Conservation (phyloP, 2,329 filamentous ascomycete species). For the Paraphoma sp. region DNA sequence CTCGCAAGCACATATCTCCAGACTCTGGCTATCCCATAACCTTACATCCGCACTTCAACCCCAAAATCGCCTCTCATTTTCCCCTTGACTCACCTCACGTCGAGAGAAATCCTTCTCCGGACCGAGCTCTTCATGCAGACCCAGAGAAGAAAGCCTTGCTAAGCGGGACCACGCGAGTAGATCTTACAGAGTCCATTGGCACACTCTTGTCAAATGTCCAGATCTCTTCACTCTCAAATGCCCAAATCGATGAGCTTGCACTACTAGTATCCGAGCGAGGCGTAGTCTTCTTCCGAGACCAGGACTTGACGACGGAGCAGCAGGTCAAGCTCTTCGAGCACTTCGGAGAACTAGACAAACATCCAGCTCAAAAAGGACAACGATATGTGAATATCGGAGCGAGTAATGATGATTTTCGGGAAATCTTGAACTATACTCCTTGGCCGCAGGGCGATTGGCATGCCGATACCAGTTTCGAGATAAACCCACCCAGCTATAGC, state of each 20-base stretch:
- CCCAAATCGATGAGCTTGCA: constrained; percentile 63
- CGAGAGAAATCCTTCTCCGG: constrained; percentile 2
- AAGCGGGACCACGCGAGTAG: constrained; percentile 3
- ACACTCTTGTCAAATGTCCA: constrained; percentile 42
- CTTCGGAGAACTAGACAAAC: constrained; percentile 2
- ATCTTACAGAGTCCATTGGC: constrained; percentile 26
- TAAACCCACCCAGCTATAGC: constrained; percentile 17
- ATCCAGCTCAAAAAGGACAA: neutral
- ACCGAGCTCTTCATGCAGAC: constrained; percentile 53
- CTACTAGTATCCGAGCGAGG: constrained; percentile 54
- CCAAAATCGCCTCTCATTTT: neutral
- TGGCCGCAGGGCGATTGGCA: constrained; percentile 9
- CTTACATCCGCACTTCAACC: constrained; percentile 47
- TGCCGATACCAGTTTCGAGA: constrained; percentile 12
- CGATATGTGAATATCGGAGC: neutral
- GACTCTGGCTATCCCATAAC: constrained; percentile 57
- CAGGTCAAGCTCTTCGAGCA: constrained; percentile 8
- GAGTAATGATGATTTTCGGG: neutral
- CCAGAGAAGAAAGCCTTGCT: constrained; percentile 40
- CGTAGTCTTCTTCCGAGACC: constrained; percentile 61
- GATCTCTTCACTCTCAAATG: constrained; percentile 49
- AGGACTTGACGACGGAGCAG: constrained; percentile 51
- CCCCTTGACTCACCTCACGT: neutral
- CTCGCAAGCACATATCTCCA: constrained; percentile 54
- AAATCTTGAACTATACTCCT: neutral